Conservation (phyloP, 768 basidiomycete species). For the Termitomyces bulborhizus region DNA sequence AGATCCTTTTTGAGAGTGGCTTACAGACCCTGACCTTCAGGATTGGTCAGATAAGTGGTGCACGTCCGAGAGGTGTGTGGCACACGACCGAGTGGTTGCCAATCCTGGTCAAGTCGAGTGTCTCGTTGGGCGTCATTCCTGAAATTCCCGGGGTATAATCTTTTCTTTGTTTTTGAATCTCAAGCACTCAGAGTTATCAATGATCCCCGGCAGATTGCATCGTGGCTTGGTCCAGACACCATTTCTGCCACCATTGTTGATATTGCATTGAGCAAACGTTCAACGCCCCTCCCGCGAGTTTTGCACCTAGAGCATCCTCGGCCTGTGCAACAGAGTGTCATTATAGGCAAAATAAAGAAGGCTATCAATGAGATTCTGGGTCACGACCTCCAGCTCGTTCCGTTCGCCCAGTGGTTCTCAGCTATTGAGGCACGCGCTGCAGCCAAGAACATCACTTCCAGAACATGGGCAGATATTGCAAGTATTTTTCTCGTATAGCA, state of each 20-base stretch:
- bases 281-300: slow-evolving; percentile 10
- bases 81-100: slow-evolving; percentile 33
- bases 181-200: neutral
- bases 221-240: slow-evolving; percentile 19
- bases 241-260: slow-evolving; percentile 21
- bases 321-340: slow-evolving; percentile 10
- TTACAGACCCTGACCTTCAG: no score
- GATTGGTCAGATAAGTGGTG: no score
- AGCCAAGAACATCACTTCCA: neutral
- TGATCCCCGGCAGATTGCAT: slow-evolving; percentile 12
- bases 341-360: neutral
- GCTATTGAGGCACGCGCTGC: slow-evolving; percentile 9
- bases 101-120: slow-evolving; percentile 29
- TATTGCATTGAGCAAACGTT: slow-evolving; percentile 17
- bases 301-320: slow-evolving; percentile 27
- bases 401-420: slow-evolving; percentile 15
- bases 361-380: neutral
- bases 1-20: no score
- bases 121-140: slow-evolving; percentile 21
- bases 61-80: slow-evolving; percentile 5
- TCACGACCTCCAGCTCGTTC: neutral
- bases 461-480: neutral
- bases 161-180: neutral
- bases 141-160: slow-evolving; percentile 18
- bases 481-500: neutral